phyloP scores from a whole-genome alignment of 805 yeast genomes.

The Sungouiozyma ichnusensis region DNA sequence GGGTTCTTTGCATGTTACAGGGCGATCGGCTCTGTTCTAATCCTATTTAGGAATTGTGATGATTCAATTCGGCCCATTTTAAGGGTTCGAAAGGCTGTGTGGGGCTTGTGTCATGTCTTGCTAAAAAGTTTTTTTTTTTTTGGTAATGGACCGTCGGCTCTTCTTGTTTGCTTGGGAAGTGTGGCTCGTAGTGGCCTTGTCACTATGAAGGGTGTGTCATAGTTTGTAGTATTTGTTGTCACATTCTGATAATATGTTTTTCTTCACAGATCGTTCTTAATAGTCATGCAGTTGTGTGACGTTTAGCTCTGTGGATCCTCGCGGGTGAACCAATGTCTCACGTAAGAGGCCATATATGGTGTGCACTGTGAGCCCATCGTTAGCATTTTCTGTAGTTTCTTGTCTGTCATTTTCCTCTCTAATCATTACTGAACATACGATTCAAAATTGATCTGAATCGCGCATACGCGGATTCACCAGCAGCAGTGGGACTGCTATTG shows the following conservation, averaged over 20 bases:
- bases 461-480: slow-evolving; percentile 10
- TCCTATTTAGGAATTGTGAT: no score
- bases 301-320: not conserved
- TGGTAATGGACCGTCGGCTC: no score
- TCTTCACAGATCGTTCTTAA: not conserved
- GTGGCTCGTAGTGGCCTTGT: no score
- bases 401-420: not conserved
- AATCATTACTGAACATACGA: slow-evolving; percentile 11
- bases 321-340: not conserved
- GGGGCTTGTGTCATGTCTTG: not conserved
- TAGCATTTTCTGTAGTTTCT: not conserved
- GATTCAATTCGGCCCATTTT: no score
- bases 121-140: no score
- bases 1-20: no score
- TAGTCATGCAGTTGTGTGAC: not conserved
- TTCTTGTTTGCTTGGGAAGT: no score
- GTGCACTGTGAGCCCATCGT: not conserved
- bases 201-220: no score
- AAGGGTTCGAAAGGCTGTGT: no score
- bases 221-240: not conserved
- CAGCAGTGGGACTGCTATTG: not conserved
- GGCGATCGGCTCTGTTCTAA: no score
- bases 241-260: not conserved
- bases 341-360: not conserved
- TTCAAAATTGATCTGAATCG: slow-evolving; percentile 18